Conservation (phyloP, 2,329 filamentous ascomycete genomes). For the Fusarium graminum region DNA sequence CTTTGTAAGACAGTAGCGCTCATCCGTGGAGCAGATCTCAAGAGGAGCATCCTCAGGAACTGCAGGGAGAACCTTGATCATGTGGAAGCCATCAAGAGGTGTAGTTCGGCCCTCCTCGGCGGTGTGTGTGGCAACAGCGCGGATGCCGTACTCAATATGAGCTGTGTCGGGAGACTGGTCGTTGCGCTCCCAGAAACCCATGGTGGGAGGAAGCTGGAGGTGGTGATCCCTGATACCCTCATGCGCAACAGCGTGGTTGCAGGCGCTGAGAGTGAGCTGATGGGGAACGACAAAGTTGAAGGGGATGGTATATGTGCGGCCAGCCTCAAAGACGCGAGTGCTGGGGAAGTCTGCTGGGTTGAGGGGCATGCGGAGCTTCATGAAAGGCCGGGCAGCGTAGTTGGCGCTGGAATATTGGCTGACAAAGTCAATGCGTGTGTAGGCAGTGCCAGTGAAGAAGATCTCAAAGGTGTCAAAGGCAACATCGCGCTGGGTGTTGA, state of each 20-base stretch:
- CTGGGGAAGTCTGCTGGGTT: slow-evolving; percentile 61
- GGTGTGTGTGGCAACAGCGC: slow-evolving; percentile 58
- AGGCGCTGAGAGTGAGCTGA: slow-evolving; percentile 68
- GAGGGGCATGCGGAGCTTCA: slow-evolving; percentile 69
- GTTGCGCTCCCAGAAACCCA: slow-evolving; percentile 66
- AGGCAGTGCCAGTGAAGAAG: slow-evolving; percentile 64
- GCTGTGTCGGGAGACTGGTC: slow-evolving; percentile 69
- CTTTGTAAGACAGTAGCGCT: slow-evolving; percentile 64
- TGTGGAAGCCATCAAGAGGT: slow-evolving; percentile 58
- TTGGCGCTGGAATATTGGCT: slow-evolving; percentile 62
- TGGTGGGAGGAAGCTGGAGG: slow-evolving; percentile 65
- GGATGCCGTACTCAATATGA: slow-evolving; percentile 65
- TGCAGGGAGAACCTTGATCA: slow-evolving; percentile 67
- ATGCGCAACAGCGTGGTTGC: slow-evolving; percentile 62
- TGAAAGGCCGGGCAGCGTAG: slow-evolving; percentile 64
- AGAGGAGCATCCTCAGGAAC: slow-evolving; percentile 65
- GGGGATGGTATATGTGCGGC: slow-evolving; percentile 63
- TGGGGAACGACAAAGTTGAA: slow-evolving; percentile 71
- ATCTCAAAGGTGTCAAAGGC: slow-evolving; percentile 67
- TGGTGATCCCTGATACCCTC: slow-evolving; percentile 65
- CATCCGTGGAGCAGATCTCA: slow-evolving; percentile 61
- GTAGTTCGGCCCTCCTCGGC: slow-evolving; percentile 47
- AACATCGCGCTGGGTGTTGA: slow-evolving; percentile 61
- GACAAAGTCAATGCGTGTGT: slow-evolving; percentile 65
- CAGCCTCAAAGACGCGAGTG: slow-evolving; percentile 62